Evolutionary conservation across 352 stramenopile genomes (phyloP).

Genomic region (Phytophthora ramorum): DNA sequence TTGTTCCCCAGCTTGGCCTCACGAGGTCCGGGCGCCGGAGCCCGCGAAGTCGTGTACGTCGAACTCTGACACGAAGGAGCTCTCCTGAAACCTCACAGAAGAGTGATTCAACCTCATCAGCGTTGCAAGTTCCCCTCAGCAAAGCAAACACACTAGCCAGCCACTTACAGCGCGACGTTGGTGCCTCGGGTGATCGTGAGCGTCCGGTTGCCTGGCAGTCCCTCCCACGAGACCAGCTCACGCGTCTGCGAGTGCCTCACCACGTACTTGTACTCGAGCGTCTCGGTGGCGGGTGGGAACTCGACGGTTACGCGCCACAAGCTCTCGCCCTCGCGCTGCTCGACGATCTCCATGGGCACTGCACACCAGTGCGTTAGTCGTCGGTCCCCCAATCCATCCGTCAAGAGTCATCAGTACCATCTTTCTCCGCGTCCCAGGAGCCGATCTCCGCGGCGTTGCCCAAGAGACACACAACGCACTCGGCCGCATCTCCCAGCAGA

Average conservation of each 20-base stretch:
- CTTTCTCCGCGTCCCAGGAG: conserved; percentile 62
- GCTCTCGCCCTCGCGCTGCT: conserved; percentile 32
- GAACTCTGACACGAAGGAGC: conserved; percentile 56
- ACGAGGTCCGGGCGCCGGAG: conserved; percentile 52
- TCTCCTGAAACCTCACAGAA: conserved; percentile 6
- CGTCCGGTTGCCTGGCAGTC: conserved; percentile 72
- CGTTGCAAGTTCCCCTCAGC: not conserved
- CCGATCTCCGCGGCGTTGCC: conserved; percentile 63
- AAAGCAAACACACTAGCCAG: not conserved
- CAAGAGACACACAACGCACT: conserved; percentile 54
- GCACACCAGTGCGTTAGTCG: conserved; percentile 3
- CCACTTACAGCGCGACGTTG: conserved; percentile 70
- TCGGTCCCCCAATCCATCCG: not conserved
- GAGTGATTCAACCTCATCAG: not conserved
- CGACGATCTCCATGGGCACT: conserved; percentile 61
- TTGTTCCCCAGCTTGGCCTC: conserved; percentile 63
- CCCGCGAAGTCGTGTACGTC: conserved; percentile 46
- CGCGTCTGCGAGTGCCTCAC: conserved; percentile 45
- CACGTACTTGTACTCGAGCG: conserved; percentile 87
- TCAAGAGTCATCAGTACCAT: conserved; percentile 35
- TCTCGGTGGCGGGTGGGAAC: conserved; percentile 29
- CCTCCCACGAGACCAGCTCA: conserved; percentile 74
- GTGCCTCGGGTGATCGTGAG: conserved; percentile 45
- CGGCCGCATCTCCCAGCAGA: conserved; percentile 36
- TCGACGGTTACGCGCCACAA: conserved; percentile 46